phyloP scores from a whole-genome alignment of 2,329 filamentous ascomycete genomes.

The Daldinia eschscholtzii region DNA sequence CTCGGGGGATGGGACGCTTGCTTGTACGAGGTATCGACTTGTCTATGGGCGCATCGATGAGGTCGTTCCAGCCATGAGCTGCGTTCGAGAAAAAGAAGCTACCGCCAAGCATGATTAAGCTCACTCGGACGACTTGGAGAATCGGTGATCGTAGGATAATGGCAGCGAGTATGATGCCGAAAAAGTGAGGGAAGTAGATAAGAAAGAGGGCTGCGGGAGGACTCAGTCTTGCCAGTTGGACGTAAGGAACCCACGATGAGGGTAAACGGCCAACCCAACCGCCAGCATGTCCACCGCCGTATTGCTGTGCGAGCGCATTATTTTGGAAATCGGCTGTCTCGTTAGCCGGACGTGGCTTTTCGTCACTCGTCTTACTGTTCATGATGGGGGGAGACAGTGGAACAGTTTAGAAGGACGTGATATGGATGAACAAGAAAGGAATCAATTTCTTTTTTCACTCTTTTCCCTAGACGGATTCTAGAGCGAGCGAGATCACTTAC shows the following conservation, averaged over 20 bases:
- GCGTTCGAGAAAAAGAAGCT: constrained; percentile 53
- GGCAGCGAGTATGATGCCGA: constrained; percentile 50
- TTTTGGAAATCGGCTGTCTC: constrained; percentile 37
- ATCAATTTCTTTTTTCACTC: constrained; percentile 12
- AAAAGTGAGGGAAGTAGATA: constrained; percentile 53
- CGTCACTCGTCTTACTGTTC: constrained; percentile 31
- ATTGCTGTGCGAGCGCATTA: constrained; percentile 47
- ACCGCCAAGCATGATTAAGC: constrained; percentile 44
- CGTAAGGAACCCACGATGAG: constrained; percentile 52
- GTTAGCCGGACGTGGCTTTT: constrained; percentile 27
- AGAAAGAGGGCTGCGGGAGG: constrained; percentile 52
- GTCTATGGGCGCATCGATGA: constrained; percentile 54
- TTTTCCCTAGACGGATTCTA: constrained; percentile 13
- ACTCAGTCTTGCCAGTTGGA: constrained; percentile 52
- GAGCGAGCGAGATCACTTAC: constrained; percentile 22
- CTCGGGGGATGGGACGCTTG: constrained; percentile 53
- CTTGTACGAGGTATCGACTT: constrained; percentile 49
- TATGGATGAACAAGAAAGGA: constrained; percentile 4
- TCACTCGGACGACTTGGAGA: constrained; percentile 38
- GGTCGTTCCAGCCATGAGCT: constrained; percentile 55
- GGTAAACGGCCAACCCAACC: constrained; percentile 52
- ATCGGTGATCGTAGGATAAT: constrained; percentile 40
- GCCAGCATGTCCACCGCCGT: constrained; percentile 52
- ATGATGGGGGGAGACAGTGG: not conserved
- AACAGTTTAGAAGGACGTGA: constrained; percentile 3